Conservation (phyloP, 331 rosid genomes). For the Phaseolus coccineus region DNA sequence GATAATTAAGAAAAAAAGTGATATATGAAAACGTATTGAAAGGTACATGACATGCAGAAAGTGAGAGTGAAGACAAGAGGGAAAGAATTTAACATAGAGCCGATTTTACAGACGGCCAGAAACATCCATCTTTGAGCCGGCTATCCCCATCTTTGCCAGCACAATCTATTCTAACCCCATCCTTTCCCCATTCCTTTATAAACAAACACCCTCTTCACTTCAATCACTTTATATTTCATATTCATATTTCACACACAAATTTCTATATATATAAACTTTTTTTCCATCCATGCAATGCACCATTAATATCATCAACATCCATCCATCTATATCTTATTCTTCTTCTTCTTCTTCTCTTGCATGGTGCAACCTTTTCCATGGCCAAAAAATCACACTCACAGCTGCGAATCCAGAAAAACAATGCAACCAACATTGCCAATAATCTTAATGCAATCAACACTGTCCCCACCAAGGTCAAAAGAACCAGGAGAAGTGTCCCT, state of each 20-base stretch:
- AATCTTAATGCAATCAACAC: neutral
- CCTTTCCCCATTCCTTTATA: constrained; percentile 50
- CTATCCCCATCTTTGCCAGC: constrained; percentile 62
- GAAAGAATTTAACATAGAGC: constrained; percentile 55
- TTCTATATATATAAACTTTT: neutral
- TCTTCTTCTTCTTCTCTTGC: neutral
- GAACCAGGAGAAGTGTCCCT: constrained; percentile 24
- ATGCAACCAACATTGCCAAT: neutral
- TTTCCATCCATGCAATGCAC: neutral
- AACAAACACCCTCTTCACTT: constrained; percentile 35
- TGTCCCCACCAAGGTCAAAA: constrained; percentile 4
- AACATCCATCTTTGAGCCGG: constrained; percentile 57
- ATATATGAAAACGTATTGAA: constrained; percentile 34
- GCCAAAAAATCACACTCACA: constrained; percentile 54
- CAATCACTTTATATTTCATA: neutral
- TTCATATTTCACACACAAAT: no score
- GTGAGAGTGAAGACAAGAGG: constrained; percentile 42
- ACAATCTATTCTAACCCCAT: constrained; percentile 40
- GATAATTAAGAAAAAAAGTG: neutral
- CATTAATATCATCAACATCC: neutral
- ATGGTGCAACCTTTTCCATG: constrained; percentile 48
- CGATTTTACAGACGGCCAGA: constrained; percentile 75
- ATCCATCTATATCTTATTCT: neutral
- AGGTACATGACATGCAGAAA: constrained; percentile 40
- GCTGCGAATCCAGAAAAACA: constrained; percentile 24